Conservation (phyloP, 768 basidiomycete species). For the Lentinula sp. region DNA sequence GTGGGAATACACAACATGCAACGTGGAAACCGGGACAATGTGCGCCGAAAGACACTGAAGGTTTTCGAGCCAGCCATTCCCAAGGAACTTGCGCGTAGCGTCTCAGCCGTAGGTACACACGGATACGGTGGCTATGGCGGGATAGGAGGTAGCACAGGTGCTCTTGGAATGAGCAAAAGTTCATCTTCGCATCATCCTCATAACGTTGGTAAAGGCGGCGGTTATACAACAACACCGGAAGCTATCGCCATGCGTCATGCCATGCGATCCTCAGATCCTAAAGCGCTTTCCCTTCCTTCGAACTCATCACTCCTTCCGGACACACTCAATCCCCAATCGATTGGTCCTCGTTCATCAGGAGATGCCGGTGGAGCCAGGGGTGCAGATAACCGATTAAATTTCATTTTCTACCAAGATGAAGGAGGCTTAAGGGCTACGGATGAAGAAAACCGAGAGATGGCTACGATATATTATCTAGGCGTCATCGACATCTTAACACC, state of each 20-base stretch:
- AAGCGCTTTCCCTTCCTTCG: slow-evolving; percentile 49
- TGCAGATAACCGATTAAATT: slow-evolving; percentile 56
- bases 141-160: slow-evolving; percentile 1
- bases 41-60: slow-evolving; percentile 84
- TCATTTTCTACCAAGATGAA: slow-evolving; percentile 96
- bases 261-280: slow-evolving; percentile 77
- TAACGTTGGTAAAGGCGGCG: slow-evolving; percentile 26
- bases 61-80: slow-evolving; percentile 57
- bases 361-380: neutral
- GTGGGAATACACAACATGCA: slow-evolving; percentile 92
- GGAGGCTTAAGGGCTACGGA: slow-evolving; percentile 89
- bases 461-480: slow-evolving; percentile 88
- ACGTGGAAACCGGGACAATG: slow-evolving; percentile 87
- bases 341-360: neutral
- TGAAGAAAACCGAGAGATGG: slow-evolving; percentile 68
- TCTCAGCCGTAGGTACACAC: slow-evolving; percentile 36
- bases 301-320: slow-evolving; percentile 60
- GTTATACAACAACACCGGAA: slow-evolving; percentile 53
- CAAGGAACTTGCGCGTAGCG: neutral
- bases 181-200: neutral
- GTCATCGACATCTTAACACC: slow-evolving; percentile 97
- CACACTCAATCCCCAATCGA: slow-evolving; percentile 16
- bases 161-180: slow-evolving; percentile 2
- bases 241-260: slow-evolving; percentile 83
- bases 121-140: neutral